Percentiles rank a stretch among this genome's conserved stretches.
Conservation (phyloP, 805 yeast genomes). For the Saccharomyces paradoxus region DNA sequence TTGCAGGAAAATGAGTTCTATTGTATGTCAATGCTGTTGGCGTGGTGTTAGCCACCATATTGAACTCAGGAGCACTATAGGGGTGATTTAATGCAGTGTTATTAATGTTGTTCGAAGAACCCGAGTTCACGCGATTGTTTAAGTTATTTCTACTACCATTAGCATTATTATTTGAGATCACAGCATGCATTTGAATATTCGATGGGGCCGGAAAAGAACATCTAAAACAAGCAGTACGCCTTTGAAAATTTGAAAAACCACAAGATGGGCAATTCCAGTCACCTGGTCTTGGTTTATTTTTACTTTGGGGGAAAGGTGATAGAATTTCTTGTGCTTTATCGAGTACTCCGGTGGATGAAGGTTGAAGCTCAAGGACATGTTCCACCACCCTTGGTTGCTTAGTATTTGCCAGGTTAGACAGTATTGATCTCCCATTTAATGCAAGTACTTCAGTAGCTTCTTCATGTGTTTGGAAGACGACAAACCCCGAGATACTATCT, state of each 20-base stretch:
- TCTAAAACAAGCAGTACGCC: slow-evolving; percentile 88
- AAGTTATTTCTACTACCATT: neutral
- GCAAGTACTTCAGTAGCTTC: slow-evolving; percentile 73
- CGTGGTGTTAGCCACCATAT: neutral
- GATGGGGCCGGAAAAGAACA: slow-evolving; percentile 82
- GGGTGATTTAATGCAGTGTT: slow-evolving; percentile 11
- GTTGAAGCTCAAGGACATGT: slow-evolving; percentile 72
- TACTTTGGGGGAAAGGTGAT: slow-evolving; percentile 75
- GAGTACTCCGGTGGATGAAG: slow-evolving; percentile 68
- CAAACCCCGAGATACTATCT: slow-evolving; percentile 66
- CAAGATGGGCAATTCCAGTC: slow-evolving; percentile 98
- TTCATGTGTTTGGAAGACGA: slow-evolving; percentile 74
- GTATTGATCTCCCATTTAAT: slow-evolving; percentile 60
- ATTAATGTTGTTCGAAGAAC: slow-evolving; percentile 9
- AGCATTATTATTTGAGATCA: slow-evolving; percentile 5
- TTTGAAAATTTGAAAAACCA: slow-evolving; percentile 89
- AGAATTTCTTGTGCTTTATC: slow-evolving; percentile 77
- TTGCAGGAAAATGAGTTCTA: slow-evolving; percentile 2
- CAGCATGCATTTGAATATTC: slow-evolving; percentile 47
- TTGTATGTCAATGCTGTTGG: neutral
- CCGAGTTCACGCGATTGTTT: slow-evolving; percentile 2
- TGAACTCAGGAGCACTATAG: slow-evolving; percentile 1
- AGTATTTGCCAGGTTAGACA: slow-evolving; percentile 30
- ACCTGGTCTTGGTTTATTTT: slow-evolving; percentile 90
- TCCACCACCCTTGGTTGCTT: slow-evolving; percentile 40